Evolutionary conservation across 441 rosid species (phyloP).

Genomic region (Cnidoscolus chayamansa): DNA sequence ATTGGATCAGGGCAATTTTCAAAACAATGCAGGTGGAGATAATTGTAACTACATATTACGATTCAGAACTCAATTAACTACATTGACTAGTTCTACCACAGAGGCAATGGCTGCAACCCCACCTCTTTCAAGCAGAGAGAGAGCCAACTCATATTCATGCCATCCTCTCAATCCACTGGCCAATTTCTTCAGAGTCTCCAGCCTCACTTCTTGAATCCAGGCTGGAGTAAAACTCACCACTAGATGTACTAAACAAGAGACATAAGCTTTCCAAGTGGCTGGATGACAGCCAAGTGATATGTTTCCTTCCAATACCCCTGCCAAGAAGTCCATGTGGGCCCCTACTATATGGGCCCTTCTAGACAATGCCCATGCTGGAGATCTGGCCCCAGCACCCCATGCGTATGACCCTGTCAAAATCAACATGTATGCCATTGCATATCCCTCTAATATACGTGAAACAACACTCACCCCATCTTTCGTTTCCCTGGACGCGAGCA

Average conservation of each 20-base stretch:
- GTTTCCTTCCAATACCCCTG: conserved; percentile 45
- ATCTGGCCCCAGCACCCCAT: conserved; percentile 35
- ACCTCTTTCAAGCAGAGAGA: conserved; percentile 58
- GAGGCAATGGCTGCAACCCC: conserved; percentile 43
- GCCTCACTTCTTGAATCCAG: conserved; percentile 49
- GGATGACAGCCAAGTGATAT: conserved; percentile 48
- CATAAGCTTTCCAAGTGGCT: conserved; percentile 59
- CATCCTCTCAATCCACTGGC: conserved; percentile 47
- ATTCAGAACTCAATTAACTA: conserved; percentile 24
- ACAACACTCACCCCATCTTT: conserved; percentile 31
- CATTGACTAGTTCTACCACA: conserved; percentile 35
- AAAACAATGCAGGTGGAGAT: background rate
- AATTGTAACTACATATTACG: background rate
- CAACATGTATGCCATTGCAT: conserved; percentile 53
- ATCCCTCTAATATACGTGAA: conserved; percentile 44
- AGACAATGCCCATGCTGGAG: conserved; percentile 33
- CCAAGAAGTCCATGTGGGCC: conserved; percentile 50
- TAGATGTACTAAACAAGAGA: conserved; percentile 46
- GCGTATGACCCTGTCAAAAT: conserved; percentile 38
- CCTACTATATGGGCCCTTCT: conserved; percentile 31
- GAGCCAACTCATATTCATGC: conserved; percentile 52
- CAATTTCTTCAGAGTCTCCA: conserved; percentile 47
- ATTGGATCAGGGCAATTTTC: background rate
- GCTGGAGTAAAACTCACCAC: conserved; percentile 46
- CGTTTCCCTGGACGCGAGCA: conserved; percentile 38